Evolutionary conservation across 2,329 filamentous ascomycete genomes (phyloP), one percentile per base, ranked within the genome.

Genomic region (Hansfordia pulvinata): DNA sequence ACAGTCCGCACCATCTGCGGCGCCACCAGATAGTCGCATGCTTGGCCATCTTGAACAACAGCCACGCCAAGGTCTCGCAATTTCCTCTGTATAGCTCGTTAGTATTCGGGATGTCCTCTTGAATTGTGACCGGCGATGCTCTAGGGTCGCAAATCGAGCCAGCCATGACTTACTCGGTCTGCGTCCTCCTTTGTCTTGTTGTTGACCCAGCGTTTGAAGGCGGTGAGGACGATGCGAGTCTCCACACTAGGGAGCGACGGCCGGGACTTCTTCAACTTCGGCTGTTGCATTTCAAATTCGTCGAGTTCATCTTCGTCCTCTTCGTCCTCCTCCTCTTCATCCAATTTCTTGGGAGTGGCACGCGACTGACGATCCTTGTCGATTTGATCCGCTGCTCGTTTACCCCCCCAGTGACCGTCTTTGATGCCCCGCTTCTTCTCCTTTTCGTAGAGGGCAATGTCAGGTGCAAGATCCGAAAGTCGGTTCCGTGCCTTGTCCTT

Each of bases 381-480:
- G 11, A 68, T 57, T 31, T 59, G 50, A 29, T 75, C 66, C 3
- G 69, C 63, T 1, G 72, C 72, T 26, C 70, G 60, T 41, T 73
- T 76, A 13, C 72, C 72, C 14, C 73, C 72, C 62, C 70, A 77
- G 1, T 64, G 59, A 3, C 47, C 59, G 26, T 58, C 53, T 35
- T 64, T 71, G 34, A 47, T 44, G 6, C 56, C 52, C 12, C 90
- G 74, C 56, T 93, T 94, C 59, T 71, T 84, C 54, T 98, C 90
- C 47, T 90, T 93, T 44, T 96, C 80, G 43, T 90, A 98, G 17
- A 92, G 59, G 3, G 77, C 78, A 43, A 96, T 85, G 44, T 98
- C 90, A 1, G 77, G 69, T 1, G 82, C 85, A 30, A 88, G 61
- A 19, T 71, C 68, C 28, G 90, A 82, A 6, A 96, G 56, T 36